Conservation (phyloP, 345 rosid genomes). For the Ceriops tagal region DNA sequence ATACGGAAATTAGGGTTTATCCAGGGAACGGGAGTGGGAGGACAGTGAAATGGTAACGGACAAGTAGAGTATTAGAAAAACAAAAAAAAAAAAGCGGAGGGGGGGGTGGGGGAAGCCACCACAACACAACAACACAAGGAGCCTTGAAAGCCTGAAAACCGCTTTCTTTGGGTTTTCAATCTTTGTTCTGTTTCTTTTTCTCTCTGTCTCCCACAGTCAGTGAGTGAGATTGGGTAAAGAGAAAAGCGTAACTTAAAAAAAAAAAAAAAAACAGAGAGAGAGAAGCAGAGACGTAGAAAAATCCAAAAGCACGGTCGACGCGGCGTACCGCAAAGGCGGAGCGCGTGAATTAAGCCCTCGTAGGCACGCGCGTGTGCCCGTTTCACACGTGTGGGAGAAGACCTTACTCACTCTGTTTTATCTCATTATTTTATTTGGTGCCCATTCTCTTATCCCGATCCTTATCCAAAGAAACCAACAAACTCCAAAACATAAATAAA, state of each 20-base stretch:
- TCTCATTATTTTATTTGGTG: no score
- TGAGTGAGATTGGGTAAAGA: no score
- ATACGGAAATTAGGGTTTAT: background rate
- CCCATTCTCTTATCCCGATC: no score
- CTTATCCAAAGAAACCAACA: no score
- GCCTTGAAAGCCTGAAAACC: background rate
- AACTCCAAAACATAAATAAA: no score
- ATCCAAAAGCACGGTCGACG: slow-evolving; percentile 36
- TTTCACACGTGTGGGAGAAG: no score
- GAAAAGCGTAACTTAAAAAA: background rate
- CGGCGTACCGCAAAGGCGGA: slow-evolving; percentile 44
- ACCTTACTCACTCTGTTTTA: no score
- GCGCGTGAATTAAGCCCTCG: no score
- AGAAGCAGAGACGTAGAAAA: slow-evolving; percentile 6
- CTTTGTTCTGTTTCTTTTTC: background rate
- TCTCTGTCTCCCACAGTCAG: background rate
- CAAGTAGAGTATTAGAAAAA: background rate
- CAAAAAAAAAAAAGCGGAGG: background rate
- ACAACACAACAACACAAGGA: background rate
- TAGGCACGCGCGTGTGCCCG: no score
- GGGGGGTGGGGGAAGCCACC: background rate
- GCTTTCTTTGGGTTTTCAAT: background rate
- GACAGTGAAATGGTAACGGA: background rate
- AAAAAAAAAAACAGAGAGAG: background rate
- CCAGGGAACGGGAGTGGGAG: background rate